Conservation (phyloP, 768 basidiomycete species). For the Amylocystis lapponica region DNA sequence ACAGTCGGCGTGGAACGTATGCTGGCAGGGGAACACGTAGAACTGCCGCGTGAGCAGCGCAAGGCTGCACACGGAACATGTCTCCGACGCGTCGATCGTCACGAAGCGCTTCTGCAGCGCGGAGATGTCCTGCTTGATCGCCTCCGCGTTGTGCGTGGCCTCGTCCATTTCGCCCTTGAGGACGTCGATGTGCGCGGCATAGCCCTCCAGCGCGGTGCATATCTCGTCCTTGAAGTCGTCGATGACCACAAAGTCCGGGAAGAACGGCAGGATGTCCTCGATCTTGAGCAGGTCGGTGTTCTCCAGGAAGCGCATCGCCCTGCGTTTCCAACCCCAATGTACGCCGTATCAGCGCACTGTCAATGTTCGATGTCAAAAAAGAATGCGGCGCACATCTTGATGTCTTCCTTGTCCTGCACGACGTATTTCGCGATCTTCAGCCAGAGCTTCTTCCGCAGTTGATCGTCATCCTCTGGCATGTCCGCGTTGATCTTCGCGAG, state of each 20-base stretch:
- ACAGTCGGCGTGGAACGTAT: constrained; percentile 97
- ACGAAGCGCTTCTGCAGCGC: constrained; percentile 86
- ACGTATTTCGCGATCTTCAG: constrained; percentile 98
- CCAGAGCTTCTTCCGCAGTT: constrained; percentile 91
- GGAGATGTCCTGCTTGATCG: constrained; percentile 88
- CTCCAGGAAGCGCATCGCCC: constrained; percentile 96
- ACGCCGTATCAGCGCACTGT: not conserved
- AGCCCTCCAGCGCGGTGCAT: constrained; percentile 90
- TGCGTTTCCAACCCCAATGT: constrained; percentile 26
- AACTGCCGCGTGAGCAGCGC: constrained; percentile 85
- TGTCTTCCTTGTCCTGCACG: constrained; percentile 96
- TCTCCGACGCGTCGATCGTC: constrained; percentile 83
- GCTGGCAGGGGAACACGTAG: constrained; percentile 98
- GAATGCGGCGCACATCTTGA: constrained; percentile 75
- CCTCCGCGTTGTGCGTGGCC: constrained; percentile 85
- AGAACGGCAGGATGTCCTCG: constrained; percentile 98
- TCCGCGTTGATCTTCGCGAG: constrained; percentile 94
- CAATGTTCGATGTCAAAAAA: not conserved
- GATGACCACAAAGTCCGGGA: constrained; percentile 98
- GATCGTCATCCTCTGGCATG: constrained; percentile 82
- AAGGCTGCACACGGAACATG: constrained; percentile 75
- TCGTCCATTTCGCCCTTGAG: constrained; percentile 96
- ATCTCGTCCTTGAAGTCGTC: constrained; percentile 99
- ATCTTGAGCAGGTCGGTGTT: constrained; percentile 94
- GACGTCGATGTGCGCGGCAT: constrained; percentile 83